Conservation (phyloP, 2,329 filamentous ascomycete genomes). For the Chaetomiaceae sp. region DNA sequence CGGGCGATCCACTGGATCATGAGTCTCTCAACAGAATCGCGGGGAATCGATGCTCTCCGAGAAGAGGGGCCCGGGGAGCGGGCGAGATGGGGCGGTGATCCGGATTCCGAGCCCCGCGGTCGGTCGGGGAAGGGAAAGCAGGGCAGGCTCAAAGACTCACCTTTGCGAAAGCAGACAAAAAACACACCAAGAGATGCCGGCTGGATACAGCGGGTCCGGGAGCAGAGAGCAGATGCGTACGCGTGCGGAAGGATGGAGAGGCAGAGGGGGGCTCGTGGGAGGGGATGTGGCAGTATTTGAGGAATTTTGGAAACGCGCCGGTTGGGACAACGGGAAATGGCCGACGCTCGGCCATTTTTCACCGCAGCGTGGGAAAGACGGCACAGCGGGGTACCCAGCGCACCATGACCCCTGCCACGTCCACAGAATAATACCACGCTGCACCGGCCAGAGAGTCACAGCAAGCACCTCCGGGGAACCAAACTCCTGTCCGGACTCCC, state of each 20-base stretch:
- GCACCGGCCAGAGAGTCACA: background rate
- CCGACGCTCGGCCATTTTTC: constrained; percentile 23
- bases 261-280: constrained; percentile 12
- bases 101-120: background rate
- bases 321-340: constrained; percentile 7
- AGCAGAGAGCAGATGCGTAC: constrained; percentile 10
- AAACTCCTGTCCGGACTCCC: no score
- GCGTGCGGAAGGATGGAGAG: constrained; percentile 19
- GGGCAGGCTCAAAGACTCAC: constrained; percentile 5
- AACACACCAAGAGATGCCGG: constrained; percentile 9
- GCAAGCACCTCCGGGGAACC: background rate
- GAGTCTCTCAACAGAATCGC: background rate
- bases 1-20: background rate
- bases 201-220: constrained; percentile 7
- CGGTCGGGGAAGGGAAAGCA: background rate
- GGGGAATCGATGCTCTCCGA: background rate
- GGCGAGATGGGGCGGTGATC: background rate
- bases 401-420: constrained; percentile 3
- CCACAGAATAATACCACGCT: constrained; percentile 15
- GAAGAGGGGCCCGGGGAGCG: background rate
- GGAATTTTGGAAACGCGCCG: constrained; percentile 23
- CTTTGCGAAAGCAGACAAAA: constrained; percentile 7
- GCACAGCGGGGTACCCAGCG: constrained; percentile 18
- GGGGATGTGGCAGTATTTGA: constrained; percentile 25
- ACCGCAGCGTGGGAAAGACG: constrained; percentile 17